Conservation (phyloP, 192 early-diverging fungal species). For the Lunasporangiospora selenospora region DNA sequence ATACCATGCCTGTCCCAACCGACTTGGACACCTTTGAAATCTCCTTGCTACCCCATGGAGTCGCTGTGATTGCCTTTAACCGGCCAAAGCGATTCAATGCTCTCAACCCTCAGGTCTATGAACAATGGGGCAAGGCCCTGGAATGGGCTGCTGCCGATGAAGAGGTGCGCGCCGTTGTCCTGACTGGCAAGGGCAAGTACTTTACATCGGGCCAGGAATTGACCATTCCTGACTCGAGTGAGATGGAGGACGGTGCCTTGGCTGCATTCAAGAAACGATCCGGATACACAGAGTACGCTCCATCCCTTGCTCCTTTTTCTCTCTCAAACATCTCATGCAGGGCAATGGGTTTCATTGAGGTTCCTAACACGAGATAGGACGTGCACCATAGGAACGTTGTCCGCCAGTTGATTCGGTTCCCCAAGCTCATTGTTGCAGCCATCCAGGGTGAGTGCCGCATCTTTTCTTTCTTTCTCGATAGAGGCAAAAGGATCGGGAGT, state of each 20-base stretch:
- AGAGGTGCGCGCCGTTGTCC: slow-evolving; percentile 60
- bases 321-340: too few relatives aligned
- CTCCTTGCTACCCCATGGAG: slow-evolving; percentile 54
- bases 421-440: slow-evolving; percentile 72
- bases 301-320: too few relatives aligned
- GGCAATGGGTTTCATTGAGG: too few relatives aligned
- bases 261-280: slow-evolving; percentile 16
- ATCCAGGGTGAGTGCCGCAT: slow-evolving; percentile 73
- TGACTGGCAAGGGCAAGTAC: slow-evolving; percentile 72
- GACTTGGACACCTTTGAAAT: slow-evolving; percentile 56
- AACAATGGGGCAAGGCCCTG: slow-evolving; percentile 68
- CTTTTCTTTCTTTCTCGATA: too few relatives aligned
- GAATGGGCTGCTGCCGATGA: slow-evolving; percentile 54
- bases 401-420: slow-evolving; percentile 64
- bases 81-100: slow-evolving; percentile 67
- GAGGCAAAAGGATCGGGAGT: too few relatives aligned
- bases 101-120: slow-evolving; percentile 59
- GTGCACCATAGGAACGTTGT: slow-evolving; percentile 31
- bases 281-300: slow-evolving; percentile 32
- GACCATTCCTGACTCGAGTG: slow-evolving; percentile 22
- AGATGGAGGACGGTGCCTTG: slow-evolving; percentile 17
- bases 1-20: slow-evolving; percentile 32
- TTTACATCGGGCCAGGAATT: slow-evolving; percentile 73
- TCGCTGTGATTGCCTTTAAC: slow-evolving; percentile 70
- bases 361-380: too few relatives aligned